Evolutionary conservation across 495 filamentous ascomycete species (phyloP).

Genomic region (Daldinia childiae): DNA sequence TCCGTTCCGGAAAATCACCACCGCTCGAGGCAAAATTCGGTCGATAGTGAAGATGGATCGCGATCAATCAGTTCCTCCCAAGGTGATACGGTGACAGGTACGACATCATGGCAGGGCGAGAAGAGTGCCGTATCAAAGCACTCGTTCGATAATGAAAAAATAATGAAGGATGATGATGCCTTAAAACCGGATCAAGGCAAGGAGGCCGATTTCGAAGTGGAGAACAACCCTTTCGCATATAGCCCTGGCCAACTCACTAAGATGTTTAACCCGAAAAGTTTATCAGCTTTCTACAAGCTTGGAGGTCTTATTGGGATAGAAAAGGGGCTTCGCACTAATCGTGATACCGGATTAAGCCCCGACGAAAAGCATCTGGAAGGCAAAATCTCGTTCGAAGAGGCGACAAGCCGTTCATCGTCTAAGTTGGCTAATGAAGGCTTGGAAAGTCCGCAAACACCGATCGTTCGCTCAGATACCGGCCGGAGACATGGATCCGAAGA

Average conservation of each 20-base stretch:
- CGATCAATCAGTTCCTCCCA: conserved; percentile 57
- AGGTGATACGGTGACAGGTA: conserved; percentile 53
- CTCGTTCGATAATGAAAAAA: conserved; percentile 54
- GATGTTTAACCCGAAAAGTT: conserved; percentile 77
- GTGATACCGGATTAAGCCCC: conserved; percentile 69
- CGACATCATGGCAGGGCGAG: conserved; percentile 50
- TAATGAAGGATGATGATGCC: conserved; percentile 63
- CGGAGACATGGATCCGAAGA: conserved; percentile 40
- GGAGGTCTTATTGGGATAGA: conserved; percentile 75
- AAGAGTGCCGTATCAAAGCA: conserved; percentile 48
- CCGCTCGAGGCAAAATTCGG: conserved; percentile 63
- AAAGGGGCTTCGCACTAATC: conserved; percentile 71
- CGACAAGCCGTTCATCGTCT: conserved; percentile 48
- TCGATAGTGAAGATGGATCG: conserved; percentile 61
- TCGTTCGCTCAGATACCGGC: conserved; percentile 32
- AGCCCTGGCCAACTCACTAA: conserved; percentile 77
- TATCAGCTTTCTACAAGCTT: conserved; percentile 73
- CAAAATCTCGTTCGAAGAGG: conserved; percentile 68
- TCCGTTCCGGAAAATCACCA: conserved; percentile 56
- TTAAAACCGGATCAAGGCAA: conserved; percentile 73
- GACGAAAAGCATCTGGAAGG: conserved; percentile 70
- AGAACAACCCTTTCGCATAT: conserved; percentile 76
- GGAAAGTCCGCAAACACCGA: conserved; percentile 47
- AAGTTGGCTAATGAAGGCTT: conserved; percentile 48
- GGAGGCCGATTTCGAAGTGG: conserved; percentile 70